A percentile compares a stretch with the other conserved stretches of the same genome.
Conservation (phyloP, 2,329 filamentous ascomycete genomes). For the Colletotrichum sp. region DNA sequence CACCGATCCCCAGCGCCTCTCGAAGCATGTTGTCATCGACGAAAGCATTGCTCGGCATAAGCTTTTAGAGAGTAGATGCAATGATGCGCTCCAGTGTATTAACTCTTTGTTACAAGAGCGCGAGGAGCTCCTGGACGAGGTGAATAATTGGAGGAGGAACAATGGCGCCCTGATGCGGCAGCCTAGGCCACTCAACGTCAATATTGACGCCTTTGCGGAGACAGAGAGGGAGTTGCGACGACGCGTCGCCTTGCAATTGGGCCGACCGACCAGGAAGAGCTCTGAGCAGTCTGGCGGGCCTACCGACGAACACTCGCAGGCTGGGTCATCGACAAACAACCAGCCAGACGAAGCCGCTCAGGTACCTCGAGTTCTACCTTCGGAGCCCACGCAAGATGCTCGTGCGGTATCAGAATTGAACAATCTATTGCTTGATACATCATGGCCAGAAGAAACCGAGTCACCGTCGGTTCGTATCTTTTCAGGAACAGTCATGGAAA, state of each 20-base stretch:
- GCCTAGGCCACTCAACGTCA: neutral
- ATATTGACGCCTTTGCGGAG: neutral
- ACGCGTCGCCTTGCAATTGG: neutral
- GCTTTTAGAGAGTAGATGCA: slow-evolving; percentile 25
- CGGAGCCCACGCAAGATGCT: neutral
- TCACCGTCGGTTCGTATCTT: neutral
- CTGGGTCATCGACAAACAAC: neutral
- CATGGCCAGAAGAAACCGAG: neutral
- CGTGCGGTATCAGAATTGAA: neutral
- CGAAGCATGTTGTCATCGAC: slow-evolving; percentile 43
- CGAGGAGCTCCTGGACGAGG: slow-evolving; percentile 30
- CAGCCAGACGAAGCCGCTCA: neutral
- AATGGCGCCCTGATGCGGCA: neutral
- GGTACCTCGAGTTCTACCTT: neutral
- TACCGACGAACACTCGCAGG: neutral
- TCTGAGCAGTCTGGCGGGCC: neutral
- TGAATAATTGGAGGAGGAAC: slow-evolving; percentile 28
- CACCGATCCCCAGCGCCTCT: slow-evolving; percentile 39
- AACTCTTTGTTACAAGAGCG: slow-evolving; percentile 28
- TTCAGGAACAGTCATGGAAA: neutral
- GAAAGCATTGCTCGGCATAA: slow-evolving; percentile 37
- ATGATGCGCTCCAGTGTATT: slow-evolving; percentile 23
- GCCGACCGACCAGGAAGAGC: neutral
- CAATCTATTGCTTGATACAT: neutral
- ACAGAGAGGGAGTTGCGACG: slow-evolving; percentile 3